phyloP scores from a whole-genome alignment of 495 filamentous ascomycete genomes.

The Hamigera avellanea region DNA sequence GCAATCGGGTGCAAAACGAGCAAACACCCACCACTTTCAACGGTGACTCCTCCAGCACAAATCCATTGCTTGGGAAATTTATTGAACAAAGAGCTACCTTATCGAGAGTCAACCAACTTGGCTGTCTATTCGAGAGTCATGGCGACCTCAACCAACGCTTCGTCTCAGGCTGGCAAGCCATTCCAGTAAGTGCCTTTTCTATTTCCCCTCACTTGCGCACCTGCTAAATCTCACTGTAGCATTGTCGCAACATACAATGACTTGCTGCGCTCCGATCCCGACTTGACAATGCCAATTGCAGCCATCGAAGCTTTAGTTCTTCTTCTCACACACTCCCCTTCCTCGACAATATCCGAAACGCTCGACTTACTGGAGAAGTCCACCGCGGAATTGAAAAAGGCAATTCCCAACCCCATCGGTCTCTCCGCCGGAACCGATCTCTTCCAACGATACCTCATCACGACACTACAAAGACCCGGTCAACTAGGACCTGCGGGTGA shows the following conservation, averaged over 20 bases:
- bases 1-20: slow-evolving; percentile 25
- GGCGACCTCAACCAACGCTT: slow-evolving; percentile 18
- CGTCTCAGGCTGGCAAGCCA: slow-evolving; percentile 18
- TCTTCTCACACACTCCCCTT: slow-evolving; percentile 61
- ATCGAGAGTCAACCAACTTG: too few relatives aligned
- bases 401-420: slow-evolving; percentile 75
- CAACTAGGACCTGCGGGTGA: slow-evolving; percentile 45
- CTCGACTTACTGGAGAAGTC: slow-evolving; percentile 70
- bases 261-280: slow-evolving; percentile 54
- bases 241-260: slow-evolving; percentile 49
- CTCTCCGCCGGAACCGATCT: slow-evolving; percentile 89
- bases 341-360: slow-evolving; percentile 85
- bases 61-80: too few relatives aligned
- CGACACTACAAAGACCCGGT: slow-evolving; percentile 46
- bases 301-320: slow-evolving; percentile 89
- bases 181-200: slow-evolving; percentile 29
- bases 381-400: slow-evolving; percentile 58
- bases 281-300: slow-evolving; percentile 89
- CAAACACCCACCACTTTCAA: slow-evolving; percentile 23
- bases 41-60: not conserved
- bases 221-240: slow-evolving; percentile 14
- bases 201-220: not conserved
- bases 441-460: slow-evolving; percentile 87
- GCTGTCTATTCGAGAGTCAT: slow-evolving; percentile 11
- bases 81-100: too few relatives aligned